Percentiles rank a stretch among this genome's conserved stretches.
Conservation (phyloP, 352 stramenopile species). For the Globisporangium irregulare region DNA sequence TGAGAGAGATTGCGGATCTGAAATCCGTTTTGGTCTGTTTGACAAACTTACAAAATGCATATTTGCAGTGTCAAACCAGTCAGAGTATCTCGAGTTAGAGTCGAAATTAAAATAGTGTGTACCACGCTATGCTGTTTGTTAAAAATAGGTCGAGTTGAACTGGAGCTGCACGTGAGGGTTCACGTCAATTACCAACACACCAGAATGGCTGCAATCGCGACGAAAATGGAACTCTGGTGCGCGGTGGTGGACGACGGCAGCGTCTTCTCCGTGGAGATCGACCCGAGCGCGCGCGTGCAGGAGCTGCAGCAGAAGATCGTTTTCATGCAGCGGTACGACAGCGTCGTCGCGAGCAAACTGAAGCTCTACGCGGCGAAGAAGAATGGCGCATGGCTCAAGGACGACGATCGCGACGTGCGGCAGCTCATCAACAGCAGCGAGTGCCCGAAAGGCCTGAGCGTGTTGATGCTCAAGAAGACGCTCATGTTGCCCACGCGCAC, state of each 20-base stretch:
- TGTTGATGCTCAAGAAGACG: not conserved
- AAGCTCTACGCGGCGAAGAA: constrained; percentile 8
- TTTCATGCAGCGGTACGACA: not conserved
- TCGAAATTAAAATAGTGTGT: not conserved
- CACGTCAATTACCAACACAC: not conserved
- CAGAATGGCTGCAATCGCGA: not conserved
- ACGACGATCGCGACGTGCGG: constrained; percentile 9
- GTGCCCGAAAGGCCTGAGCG: constrained; percentile 1
- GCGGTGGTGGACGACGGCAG: constrained; percentile 1
- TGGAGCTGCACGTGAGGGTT: not conserved
- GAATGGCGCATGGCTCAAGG: constrained; percentile 7
- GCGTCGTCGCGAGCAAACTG: constrained; percentile 12
- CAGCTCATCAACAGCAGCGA: constrained; percentile 6
- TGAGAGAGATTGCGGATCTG: not conserved
- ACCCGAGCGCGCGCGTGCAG: not conserved
- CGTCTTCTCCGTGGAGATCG: constrained; percentile 3
- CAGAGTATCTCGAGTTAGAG: too few species aligned
- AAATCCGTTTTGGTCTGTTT: too few species aligned
- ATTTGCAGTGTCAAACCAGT: too few species aligned
- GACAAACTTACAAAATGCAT: too few species aligned
- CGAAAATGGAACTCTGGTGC: constrained; percentile 8
- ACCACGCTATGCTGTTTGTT: not conserved
- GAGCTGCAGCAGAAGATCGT: constrained; percentile 7
- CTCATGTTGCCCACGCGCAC: constrained; percentile 5
- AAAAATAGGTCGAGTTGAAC: not conserved